A percentile compares a stretch with the other conserved stretches of the same genome.
These are phyloP conservation scores for Cyathus striatus DNA, from an alignment of 768 basidiomycete species.

Conservation along the genomic window DNA sequence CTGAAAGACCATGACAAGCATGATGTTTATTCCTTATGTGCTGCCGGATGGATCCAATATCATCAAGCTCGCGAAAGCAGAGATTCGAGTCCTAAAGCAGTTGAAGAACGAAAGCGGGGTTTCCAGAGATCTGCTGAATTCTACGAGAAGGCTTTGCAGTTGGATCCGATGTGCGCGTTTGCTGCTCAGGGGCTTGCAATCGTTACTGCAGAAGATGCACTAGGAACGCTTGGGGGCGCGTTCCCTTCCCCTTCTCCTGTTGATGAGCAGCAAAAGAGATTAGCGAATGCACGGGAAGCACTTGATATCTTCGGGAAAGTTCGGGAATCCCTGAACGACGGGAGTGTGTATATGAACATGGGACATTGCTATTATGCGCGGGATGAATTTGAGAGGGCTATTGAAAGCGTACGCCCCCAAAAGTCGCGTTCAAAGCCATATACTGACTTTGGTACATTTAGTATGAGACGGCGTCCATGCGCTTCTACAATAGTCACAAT, in stretches of 20 bases:
- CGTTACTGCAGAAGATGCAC: conserved; percentile 85
- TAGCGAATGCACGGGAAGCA: conserved; percentile 80
- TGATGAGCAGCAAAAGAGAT: conserved; percentile 63
- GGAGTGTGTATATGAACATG: conserved; percentile 92
- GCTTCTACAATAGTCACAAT: conserved; percentile 72
- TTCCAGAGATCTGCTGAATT: conserved; percentile 86
- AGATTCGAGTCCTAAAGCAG: conserved; percentile 49
- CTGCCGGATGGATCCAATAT: conserved; percentile 83
- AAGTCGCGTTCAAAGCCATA: too few species aligned
- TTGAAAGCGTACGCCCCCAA: conserved; percentile 73
- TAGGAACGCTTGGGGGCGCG: conserved; percentile 62
- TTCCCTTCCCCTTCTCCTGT: conserved; percentile 34
- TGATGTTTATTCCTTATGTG: conserved; percentile 89
- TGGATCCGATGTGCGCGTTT: conserved; percentile 83
- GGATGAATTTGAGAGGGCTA: conserved; percentile 93
- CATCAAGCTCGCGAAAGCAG: conserved; percentile 81
- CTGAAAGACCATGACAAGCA: conserved; percentile 83
- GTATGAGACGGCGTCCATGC: conserved; percentile 89
- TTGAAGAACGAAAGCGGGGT: conserved; percentile 69
- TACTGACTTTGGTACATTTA: not conserved
- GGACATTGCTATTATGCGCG: conserved; percentile 92
- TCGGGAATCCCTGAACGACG: conserved; percentile 75
- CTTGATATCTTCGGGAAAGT: conserved; percentile 88
- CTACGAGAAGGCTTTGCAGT: conserved; percentile 83
- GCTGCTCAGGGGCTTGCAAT: conserved; percentile 97